phyloP scores from a whole-genome alignment of 75 land plant species.

The Picea glauca region DNA sequence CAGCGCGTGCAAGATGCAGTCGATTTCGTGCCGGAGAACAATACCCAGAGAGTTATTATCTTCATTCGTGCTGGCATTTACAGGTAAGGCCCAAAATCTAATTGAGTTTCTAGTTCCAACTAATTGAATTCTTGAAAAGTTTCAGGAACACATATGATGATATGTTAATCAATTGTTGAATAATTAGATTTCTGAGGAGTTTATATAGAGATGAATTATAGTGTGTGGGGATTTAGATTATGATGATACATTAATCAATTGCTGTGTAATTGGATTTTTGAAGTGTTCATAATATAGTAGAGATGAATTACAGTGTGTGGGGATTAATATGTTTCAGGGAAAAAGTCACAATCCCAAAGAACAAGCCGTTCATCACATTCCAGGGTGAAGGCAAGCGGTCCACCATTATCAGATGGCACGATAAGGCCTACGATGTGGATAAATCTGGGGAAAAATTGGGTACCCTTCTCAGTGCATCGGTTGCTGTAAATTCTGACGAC shows the following conservation, averaged over 20 bases:
- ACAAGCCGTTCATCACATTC: slow-evolving; percentile 33
- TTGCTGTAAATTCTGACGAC: neutral
- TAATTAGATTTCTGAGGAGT: neutral
- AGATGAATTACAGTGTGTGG: neutral
- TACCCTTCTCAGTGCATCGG: neutral
- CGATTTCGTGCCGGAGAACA: slow-evolving; percentile 28
- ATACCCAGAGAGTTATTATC: slow-evolving; percentile 23
- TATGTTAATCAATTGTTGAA: neutral
- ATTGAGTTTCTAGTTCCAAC: neutral
- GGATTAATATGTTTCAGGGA: slow-evolving; percentile 15
- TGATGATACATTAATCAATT: neutral
- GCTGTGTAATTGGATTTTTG: neutral
- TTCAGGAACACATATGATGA: neutral
- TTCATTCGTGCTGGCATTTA: slow-evolving; percentile 26
- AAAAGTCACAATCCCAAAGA: slow-evolving; percentile 26
- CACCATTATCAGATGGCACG: slow-evolving; percentile 22
- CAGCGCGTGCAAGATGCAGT: slow-evolving; percentile 31
- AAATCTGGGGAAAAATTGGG: neutral
- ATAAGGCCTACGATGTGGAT: slow-evolving; percentile 8
- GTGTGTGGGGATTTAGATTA: neutral
- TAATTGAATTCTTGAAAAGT: neutral
- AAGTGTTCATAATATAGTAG: no score
- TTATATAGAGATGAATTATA: neutral
- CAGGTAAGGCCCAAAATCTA: slow-evolving; percentile 1
- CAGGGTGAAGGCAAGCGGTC: slow-evolving; percentile 20